Evolutionary conservation across 257 asterid genomes (phyloP), one percentile per base, ranked within the genome.

Genomic region (Lithospermum erythrorhizon): DNA sequence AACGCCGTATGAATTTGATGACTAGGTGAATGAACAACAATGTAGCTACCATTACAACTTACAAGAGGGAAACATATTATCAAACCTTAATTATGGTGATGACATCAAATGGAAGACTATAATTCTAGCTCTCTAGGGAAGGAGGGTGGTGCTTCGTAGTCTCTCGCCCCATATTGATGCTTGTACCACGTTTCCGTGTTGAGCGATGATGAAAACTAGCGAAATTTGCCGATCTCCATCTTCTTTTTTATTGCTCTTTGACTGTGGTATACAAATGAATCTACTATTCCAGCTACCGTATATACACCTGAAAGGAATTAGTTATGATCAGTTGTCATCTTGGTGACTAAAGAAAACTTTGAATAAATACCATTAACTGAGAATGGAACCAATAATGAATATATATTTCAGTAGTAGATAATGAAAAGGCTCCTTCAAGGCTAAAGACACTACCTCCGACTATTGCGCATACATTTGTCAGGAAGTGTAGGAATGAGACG

Each of bases 201-300:
- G 49, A 9, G 17, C 56, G 32, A 20, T 24, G 53, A 9, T 35
- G 23, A 29, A 27, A 35, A 24, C 72, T 56, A 76, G 55, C 94
- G 69, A 71, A 82, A 84, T 74, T 88, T 91, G 48, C 98, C 98
- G 0, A 89, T 67, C 62, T 87, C 85, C 47, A 75, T 64, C 72
- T 93, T 93, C 91, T 77, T 90, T 78, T 75, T 82, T n/a, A 93
- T 62, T 21, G 94, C 96, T 83, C 75, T 89, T 61, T 84, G 88
- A 55, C 97, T 90, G 17, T 93, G 98, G 73, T 82, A 93, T 22
- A 88, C 49, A 63, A 87, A 88, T 25, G 98, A 74, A 67, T 88
- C 98, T 59, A 89, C 77, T 60, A 93, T 86, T 62, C 98, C 98
- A 21, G 98, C 97, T 61, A 93, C 90, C 6, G 98, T 87, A 68